Evolutionary conservation across 2,329 filamentous ascomycete genomes (phyloP).

Genomic region (Stylonectria norvegica): DNA sequence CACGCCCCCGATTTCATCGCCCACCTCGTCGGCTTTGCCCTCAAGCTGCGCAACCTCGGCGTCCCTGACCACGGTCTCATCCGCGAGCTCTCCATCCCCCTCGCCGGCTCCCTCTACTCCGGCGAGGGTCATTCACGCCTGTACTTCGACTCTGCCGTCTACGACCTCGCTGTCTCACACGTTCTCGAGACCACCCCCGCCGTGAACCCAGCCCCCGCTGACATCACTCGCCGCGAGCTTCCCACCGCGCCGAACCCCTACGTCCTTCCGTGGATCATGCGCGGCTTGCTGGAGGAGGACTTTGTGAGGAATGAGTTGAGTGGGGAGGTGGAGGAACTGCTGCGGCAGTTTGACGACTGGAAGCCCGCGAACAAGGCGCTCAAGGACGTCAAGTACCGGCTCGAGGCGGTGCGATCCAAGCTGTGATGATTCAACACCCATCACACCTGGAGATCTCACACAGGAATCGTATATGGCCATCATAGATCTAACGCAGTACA

Average conservation of each 20-base stretch:
- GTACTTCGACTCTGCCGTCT: constrained; percentile 85
- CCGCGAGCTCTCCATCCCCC: constrained; percentile 79
- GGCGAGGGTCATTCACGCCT: constrained; percentile 92
- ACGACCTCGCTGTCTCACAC: constrained; percentile 72
- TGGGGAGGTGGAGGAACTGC: constrained; percentile 70
- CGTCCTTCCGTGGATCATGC: constrained; percentile 91
- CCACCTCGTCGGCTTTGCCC: constrained; percentile 85
- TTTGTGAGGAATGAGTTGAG: constrained; percentile 79
- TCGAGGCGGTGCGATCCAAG: constrained; percentile 88
- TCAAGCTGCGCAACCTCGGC: constrained; percentile 91
- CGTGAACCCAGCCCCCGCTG: constrained; percentile 33
- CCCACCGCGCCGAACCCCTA: constrained; percentile 71
- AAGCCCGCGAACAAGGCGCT: constrained; percentile 84
- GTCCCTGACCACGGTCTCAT: constrained; percentile 91
- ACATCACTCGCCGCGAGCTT: constrained; percentile 25
- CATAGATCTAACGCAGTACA: too few relatives aligned
- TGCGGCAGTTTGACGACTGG: constrained; percentile 93
- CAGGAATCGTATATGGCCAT: too few relatives aligned
- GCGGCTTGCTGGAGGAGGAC: constrained; percentile 87
- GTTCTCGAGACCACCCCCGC: constrained; percentile 67
- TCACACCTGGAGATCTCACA: too few relatives aligned
- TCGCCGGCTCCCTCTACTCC: constrained; percentile 86
- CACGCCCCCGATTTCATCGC: constrained; percentile 93
- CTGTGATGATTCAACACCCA: too few relatives aligned
- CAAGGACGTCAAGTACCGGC: constrained; percentile 91